Percentiles rank a stretch among this genome's conserved stretches.
Evolutionary conservation across 768 basidiomycete species (phyloP).

Genomic region (Amanita exitialis): DNA sequence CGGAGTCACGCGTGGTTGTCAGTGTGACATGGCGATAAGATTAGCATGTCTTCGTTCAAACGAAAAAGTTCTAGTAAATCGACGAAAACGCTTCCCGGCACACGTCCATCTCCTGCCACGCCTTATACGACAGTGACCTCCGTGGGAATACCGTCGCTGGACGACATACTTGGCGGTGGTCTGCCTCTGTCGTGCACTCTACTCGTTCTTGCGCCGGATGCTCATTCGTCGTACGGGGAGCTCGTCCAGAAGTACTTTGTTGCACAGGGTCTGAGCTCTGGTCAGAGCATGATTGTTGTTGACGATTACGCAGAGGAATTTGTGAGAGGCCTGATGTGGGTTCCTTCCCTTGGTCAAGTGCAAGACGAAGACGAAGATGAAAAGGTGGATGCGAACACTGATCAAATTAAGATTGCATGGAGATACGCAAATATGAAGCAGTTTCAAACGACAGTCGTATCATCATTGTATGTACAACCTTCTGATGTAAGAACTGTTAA

Average conservation of each 20-base stretch:
- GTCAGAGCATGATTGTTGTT: slow-evolving; percentile 62
- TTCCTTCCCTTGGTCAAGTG: slow-evolving; percentile 26
- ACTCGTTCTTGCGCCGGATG: slow-evolving; percentile 73
- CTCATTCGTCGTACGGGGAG: slow-evolving; percentile 77
- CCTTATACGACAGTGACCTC: slow-evolving; percentile 54
- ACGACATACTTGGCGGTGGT: slow-evolving; percentile 92
- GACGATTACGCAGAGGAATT: slow-evolving; percentile 49
- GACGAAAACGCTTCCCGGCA: slow-evolving; percentile 31
- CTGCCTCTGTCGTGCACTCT: slow-evolving; percentile 73
- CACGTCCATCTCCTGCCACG: slow-evolving; percentile 48
- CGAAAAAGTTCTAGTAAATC: slow-evolving; percentile 41
- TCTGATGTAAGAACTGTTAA: neutral
- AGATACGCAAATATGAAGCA: slow-evolving; percentile 90
- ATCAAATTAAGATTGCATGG: slow-evolving; percentile 91
- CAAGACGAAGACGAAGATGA: slow-evolving; percentile 25
- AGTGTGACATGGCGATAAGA: neutral
- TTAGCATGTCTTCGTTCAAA: slow-evolving; percentile 72
- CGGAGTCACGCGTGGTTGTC: neutral
- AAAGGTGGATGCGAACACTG: slow-evolving; percentile 15
- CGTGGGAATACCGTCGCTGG: slow-evolving; percentile 86
- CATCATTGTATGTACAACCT: slow-evolving; percentile 35
- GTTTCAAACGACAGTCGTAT: slow-evolving; percentile 76
- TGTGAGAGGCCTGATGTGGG: slow-evolving; percentile 77
- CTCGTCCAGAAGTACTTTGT: slow-evolving; percentile 84
- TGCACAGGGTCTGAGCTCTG: slow-evolving; percentile 72